Evolutionary conservation across 768 basidiomycete genomes (phyloP).

Genomic region (Auriscalpium microsporum): DNA sequence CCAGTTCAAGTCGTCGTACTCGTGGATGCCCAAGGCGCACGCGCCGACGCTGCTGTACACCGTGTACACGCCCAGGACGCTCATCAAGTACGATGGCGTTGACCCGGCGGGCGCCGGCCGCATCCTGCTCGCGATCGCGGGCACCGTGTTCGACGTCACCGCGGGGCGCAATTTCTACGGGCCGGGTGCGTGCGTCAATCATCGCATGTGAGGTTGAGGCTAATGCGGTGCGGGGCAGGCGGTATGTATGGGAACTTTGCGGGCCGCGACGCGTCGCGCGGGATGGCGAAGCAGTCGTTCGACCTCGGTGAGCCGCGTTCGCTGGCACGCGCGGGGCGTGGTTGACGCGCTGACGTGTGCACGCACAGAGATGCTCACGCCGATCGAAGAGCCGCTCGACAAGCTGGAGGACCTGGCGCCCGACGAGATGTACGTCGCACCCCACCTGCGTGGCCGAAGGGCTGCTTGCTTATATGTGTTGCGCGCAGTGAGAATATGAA

Average conservation of each 20-base stretch:
- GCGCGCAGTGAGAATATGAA: slow-evolving; percentile 79
- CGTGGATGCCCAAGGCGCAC: slow-evolving; percentile 85
- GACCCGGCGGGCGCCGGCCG: slow-evolving; percentile 29
- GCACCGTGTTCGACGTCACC: slow-evolving; percentile 90
- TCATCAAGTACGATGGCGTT: slow-evolving; percentile 53
- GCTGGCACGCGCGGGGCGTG: neutral
- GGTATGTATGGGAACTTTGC: slow-evolving; percentile 99
- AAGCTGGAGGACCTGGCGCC: slow-evolving; percentile 67
- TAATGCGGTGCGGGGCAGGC: slow-evolving; percentile 35
- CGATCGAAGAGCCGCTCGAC: slow-evolving; percentile 80
- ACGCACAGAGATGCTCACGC: slow-evolving; percentile 77
- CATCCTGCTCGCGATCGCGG: slow-evolving; percentile 81
- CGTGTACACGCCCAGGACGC: slow-evolving; percentile 71
- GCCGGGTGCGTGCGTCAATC: slow-evolving; percentile 52
- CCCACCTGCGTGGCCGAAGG: too few relatives aligned
- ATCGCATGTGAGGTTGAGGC: neutral
- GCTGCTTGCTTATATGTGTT: too few relatives aligned
- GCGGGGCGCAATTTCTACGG: slow-evolving; percentile 89
- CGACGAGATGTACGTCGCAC: slow-evolving; percentile 68
- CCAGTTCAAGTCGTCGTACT: slow-evolving; percentile 79
- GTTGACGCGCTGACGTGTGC: too few relatives aligned
- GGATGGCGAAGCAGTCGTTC: slow-evolving; percentile 98
- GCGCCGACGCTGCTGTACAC: slow-evolving; percentile 70
- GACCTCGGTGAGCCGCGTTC: slow-evolving; percentile 54
- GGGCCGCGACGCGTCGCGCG: slow-evolving; percentile 89